Evolutionary conservation across 75 land plant species (phyloP).

Genomic region (Picea sitchensis): DNA sequence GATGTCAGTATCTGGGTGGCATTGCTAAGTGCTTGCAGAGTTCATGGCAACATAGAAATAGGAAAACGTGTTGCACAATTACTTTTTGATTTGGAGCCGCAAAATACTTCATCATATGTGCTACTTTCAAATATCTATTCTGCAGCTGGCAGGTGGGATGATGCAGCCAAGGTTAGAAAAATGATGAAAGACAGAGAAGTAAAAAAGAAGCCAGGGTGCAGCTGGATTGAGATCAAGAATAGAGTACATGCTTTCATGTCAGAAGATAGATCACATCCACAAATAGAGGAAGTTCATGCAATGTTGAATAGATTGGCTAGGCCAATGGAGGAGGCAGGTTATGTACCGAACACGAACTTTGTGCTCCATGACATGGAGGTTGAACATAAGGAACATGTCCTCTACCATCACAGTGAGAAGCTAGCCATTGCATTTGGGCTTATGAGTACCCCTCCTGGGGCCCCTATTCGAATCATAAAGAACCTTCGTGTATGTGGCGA

Average conservation of each 20-base stretch:
- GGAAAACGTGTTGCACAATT: slow-evolving; percentile 38
- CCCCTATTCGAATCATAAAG: too few species aligned
- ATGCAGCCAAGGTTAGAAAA: slow-evolving; percentile 39
- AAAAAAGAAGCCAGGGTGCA: slow-evolving; percentile 39
- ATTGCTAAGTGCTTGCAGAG: slow-evolving; percentile 50
- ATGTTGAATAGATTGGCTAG: slow-evolving; percentile 22
- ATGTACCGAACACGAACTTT: slow-evolving; percentile 43
- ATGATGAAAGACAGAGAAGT: slow-evolving; percentile 27
- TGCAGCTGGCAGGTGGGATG: slow-evolving; percentile 33
- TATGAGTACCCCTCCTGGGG: too few species aligned
- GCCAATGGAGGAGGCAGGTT: slow-evolving; percentile 52
- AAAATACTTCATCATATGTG: slow-evolving; percentile 52
- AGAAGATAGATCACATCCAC: slow-evolving; percentile 40
- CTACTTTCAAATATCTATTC: slow-evolving; percentile 58
- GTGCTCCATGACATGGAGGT: slow-evolving; percentile 58
- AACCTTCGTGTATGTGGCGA: too few species aligned
- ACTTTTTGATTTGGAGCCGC: slow-evolving; percentile 48
- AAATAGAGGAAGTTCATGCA: slow-evolving; percentile 28
- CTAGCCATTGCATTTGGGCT: slow-evolving; percentile 40
- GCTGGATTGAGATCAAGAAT: slow-evolving; percentile 48
- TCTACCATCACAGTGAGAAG: slow-evolving; percentile 53
- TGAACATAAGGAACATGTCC: slow-evolving; percentile 47
- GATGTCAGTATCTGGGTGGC: slow-evolving; percentile 45
- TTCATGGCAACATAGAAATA: slow-evolving; percentile 38
- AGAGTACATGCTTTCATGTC: slow-evolving; percentile 42